Evolutionary conservation across 2,329 filamentous ascomycete genomes (phyloP).

Genomic region (Coniochaeta hoffmannii): DNA sequence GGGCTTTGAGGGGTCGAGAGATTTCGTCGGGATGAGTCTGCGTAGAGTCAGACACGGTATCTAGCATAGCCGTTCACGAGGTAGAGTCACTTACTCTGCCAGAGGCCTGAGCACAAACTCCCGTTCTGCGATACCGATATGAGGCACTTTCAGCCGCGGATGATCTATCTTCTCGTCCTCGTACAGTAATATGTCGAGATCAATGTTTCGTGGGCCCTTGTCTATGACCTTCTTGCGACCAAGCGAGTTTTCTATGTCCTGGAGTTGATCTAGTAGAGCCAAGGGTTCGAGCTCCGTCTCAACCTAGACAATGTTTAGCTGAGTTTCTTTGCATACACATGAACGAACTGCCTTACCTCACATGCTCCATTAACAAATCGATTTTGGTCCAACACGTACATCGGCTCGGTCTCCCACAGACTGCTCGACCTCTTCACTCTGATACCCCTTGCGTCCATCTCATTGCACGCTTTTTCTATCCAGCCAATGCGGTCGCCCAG

Average conservation of each 20-base stretch:
- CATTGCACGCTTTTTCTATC: conserved; percentile 76
- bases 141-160: conserved; percentile 74
- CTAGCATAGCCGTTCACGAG: not conserved
- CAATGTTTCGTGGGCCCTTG: conserved; percentile 91
- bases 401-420: conserved; percentile 90
- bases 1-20: conserved; percentile 44
- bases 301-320: conserved; percentile 45
- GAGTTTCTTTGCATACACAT: conserved; percentile 2
- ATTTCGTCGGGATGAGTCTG: conserved; percentile 48
- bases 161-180: conserved; percentile 57
- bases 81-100: conserved; percentile 52
- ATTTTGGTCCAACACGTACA: conserved; percentile 90
- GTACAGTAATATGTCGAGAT: conserved; percentile 87
- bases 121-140: conserved; percentile 76
- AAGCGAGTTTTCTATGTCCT: conserved; percentile 73
- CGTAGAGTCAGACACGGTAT: not conserved
- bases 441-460: conserved; percentile 69
- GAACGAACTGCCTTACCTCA: conserved; percentile 53
- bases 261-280: conserved; percentile 69
- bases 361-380: conserved; percentile 88
- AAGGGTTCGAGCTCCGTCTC: conserved; percentile 71
- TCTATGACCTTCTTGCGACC: conserved; percentile 80
- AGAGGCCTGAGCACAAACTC: conserved; percentile 91
- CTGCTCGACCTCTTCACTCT: conserved; percentile 73
- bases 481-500: conserved; percentile 75